phyloP scores from a whole-genome alignment of 2,329 filamentous ascomycete genomes.

The Phoma sp. region DNA sequence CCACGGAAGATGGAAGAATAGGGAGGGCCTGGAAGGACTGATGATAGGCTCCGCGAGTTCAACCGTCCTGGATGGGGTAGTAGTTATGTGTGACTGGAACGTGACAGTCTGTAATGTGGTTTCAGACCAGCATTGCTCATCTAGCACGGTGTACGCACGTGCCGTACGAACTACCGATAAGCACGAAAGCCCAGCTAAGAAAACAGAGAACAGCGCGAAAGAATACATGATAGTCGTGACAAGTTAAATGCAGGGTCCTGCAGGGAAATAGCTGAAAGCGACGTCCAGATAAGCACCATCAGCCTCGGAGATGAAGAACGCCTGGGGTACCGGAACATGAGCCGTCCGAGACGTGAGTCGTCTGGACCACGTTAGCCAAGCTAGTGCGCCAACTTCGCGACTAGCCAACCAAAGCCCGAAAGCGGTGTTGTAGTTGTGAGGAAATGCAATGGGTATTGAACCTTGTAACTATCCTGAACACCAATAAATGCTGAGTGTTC shows the following conservation, averaged over 20 bases:
- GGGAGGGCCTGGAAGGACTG: background rate
- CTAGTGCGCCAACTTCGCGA: slow-evolving; percentile 6
- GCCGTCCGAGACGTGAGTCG: slow-evolving; percentile 27
- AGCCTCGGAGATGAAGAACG: slow-evolving; percentile 9
- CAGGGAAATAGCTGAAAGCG: background rate
- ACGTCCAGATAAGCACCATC: slow-evolving; percentile 8
- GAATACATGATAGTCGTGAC: background rate
- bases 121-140: slow-evolving; percentile 38
- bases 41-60: background rate
- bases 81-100: slow-evolving; percentile 5
- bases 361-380: slow-evolving; percentile 11
- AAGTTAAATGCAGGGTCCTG: slow-evolving; percentile 4
- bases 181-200: background rate
- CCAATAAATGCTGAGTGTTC: slow-evolving; percentile 27
- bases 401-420: background rate
- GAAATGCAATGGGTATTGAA: slow-evolving; percentile 29
- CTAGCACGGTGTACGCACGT: slow-evolving; percentile 7
- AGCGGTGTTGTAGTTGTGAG: background rate
- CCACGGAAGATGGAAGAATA: slow-evolving; percentile 10
- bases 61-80: slow-evolving; percentile 11
- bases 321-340: slow-evolving; percentile 6
- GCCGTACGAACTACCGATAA: background rate
- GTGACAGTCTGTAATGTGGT: background rate
- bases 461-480: slow-evolving; percentile 32
- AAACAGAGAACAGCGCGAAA: background rate